Evolutionary conservation across 345 rosid species (phyloP).

Genomic region (Arabis alpina): DNA sequence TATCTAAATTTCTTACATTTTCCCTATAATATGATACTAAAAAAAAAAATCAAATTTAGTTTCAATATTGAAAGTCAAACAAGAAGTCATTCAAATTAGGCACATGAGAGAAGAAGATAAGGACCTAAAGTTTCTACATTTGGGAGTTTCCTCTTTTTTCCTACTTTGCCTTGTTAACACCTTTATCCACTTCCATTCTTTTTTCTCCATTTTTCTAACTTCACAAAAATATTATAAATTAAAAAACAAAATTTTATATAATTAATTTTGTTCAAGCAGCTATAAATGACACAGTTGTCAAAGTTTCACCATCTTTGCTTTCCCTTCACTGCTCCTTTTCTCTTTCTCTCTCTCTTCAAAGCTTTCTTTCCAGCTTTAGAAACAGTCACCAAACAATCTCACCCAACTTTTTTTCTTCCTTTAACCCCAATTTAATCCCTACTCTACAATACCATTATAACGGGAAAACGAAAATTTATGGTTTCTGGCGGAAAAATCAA

Average conservation of each 20-base stretch:
- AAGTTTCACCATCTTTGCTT: conserved; percentile 49
- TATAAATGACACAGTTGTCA: conserved; percentile 54
- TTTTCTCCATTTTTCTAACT: background rate
- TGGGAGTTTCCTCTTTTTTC: conserved; percentile 5
- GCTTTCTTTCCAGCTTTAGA: conserved; percentile 70
- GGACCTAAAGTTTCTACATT: conserved; percentile 18
- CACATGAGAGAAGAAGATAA: conserved; percentile 16
- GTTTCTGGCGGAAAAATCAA: too few species aligned
- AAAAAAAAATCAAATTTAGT: background rate
- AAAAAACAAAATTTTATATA: background rate
- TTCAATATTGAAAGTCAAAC: conserved; percentile 19
- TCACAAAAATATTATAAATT: background rate
- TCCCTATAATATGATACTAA: background rate
- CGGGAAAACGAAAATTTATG: too few species aligned
- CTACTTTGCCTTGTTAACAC: conserved; percentile 9
- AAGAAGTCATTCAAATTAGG: conserved; percentile 19
- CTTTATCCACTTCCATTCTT: conserved; percentile 17
- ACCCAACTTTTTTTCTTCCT: conserved; percentile 42
- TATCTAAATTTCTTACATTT: background rate
- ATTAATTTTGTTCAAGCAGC: conserved; percentile 30
- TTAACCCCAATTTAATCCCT: conserved; percentile 20
- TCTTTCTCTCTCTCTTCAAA: conserved; percentile 56
- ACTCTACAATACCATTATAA: conserved; percentile 18
- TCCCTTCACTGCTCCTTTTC: conserved; percentile 52
- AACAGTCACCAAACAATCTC: conserved; percentile 61